Percentiles rank a stretch among this genome's conserved stretches.
These are phyloP conservation scores for Phlebiopsis flavidoalba DNA, from an alignment of 768 basidiomycete genomes.

Conservation along the genomic window DNA sequence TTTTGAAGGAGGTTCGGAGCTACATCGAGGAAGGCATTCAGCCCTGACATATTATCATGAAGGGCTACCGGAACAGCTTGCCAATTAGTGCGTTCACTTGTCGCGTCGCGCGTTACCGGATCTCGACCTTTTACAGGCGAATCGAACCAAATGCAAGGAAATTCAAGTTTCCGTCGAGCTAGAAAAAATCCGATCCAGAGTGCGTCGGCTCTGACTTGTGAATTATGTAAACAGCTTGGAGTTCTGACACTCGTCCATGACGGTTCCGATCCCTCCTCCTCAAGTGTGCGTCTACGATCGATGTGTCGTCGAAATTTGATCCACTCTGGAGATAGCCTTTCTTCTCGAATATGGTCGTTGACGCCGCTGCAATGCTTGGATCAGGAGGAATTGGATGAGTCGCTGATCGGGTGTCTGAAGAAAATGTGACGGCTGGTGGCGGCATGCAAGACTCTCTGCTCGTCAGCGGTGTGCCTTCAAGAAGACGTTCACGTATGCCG, in stretches of 20 bases:
- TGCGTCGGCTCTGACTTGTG: conserved; percentile 36
- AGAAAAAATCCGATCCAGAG: conserved; percentile 86
- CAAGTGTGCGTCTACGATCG: conserved; percentile 97
- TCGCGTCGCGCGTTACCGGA: conserved; percentile 2
- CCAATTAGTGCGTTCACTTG: conserved; percentile 57
- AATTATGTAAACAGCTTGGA: not conserved
- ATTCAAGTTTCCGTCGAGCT: conserved; percentile 90
- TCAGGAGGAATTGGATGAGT: conserved; percentile 91
- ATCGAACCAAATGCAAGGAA: conserved; percentile 80
- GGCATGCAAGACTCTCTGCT: conserved; percentile 95
- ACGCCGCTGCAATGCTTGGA: conserved; percentile 92
- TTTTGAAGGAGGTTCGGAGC: conserved; percentile 86
- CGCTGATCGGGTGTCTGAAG: conserved; percentile 94
- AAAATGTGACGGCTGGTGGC: conserved; percentile 96
- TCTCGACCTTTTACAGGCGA: conserved; percentile 48
- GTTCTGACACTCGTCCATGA: conserved; percentile 37
- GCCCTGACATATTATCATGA: conserved; percentile 97
- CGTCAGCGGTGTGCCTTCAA: conserved; percentile 95
- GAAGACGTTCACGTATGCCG: conserved; percentile 99
- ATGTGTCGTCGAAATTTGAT: conserved; percentile 99
- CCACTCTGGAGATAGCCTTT: conserved; percentile 98
- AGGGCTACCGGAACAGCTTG: conserved; percentile 88
- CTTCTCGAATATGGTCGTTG: conserved; percentile 98
- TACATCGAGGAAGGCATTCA: conserved; percentile 97
- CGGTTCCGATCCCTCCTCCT: conserved; percentile 90